phyloP scores from a whole-genome alignment of 305 asterid species.

The Andrographis paniculata region DNA sequence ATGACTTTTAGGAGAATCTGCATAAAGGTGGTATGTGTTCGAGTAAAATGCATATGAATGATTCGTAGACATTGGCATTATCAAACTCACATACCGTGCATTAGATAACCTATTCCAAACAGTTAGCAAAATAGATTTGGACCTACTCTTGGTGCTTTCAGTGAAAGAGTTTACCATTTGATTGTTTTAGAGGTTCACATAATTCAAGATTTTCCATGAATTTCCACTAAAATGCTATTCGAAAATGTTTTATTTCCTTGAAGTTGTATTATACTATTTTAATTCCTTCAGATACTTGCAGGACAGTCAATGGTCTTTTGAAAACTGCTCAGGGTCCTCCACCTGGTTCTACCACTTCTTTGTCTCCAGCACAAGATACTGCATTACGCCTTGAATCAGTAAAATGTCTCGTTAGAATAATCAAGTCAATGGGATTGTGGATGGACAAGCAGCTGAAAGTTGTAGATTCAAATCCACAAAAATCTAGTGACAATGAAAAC shows the following conservation, averaged over 20 bases:
- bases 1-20: too few relatives aligned
- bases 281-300: slow-evolving; percentile 45
- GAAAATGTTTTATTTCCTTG: neutral
- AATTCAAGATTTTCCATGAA: neutral
- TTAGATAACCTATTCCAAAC: too few relatives aligned
- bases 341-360: slow-evolving; percentile 78
- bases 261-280: neutral
- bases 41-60: too few relatives aligned
- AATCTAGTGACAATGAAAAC: slow-evolving; percentile 50
- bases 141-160: neutral
- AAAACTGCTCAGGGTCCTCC: slow-evolving; percentile 98
- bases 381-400: slow-evolving; percentile 96
- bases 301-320: slow-evolving; percentile 95
- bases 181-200: too few relatives aligned
- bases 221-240: neutral
- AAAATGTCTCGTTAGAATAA: slow-evolving; percentile 80
- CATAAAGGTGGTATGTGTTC: too few relatives aligned
- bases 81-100: too few relatives aligned
- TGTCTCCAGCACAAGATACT: slow-evolving; percentile 84
- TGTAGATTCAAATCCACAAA: slow-evolving; percentile 49
- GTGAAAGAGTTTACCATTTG: neutral
- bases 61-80: too few relatives aligned
- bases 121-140: neutral
- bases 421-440: slow-evolving; percentile 92
- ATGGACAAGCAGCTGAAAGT: slow-evolving; percentile 93